These are phyloP conservation scores for Plasmodium coatneyi DNA, from an alignment of 169 alveolate species.

Conservation along the genomic window DNA sequence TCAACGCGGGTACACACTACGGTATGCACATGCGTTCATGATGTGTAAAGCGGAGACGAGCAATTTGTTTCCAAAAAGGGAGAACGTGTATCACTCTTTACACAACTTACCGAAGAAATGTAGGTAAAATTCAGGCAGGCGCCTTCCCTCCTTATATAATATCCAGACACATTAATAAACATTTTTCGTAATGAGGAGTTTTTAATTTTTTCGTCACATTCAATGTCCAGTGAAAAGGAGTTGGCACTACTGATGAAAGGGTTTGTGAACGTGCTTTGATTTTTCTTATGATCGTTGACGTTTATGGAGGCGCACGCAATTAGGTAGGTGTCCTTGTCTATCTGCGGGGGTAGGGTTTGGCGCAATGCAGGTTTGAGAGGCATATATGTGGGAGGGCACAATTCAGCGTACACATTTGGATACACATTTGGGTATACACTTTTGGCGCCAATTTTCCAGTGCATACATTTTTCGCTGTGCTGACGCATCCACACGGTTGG, in stretches of 20 bases:
- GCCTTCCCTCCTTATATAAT: constrained; percentile 7
- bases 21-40: background rate
- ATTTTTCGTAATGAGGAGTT: constrained; percentile 18
- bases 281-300: constrained; percentile 41
- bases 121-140: constrained; percentile 21
- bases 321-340: constrained; percentile 1
- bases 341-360: background rate
- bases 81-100: background rate
- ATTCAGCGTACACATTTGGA: too few relatives aligned
- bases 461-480: background rate
- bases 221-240: constrained; percentile 29
- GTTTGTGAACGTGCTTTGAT: constrained; percentile 4
- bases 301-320: constrained; percentile 34
- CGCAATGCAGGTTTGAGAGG: background rate
- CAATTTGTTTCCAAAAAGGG: background rate
- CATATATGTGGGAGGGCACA: background rate
- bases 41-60: background rate
- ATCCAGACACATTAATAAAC: constrained; percentile 53
- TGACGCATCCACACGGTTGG: background rate
- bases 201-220: constrained; percentile 51
- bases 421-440: background rate
- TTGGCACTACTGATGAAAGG: constrained; percentile 23
- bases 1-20: background rate
- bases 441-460: background rate
- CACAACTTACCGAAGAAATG: constrained; percentile 35